Base-by-base conservation (phyloP, 345 rosid genomes). In the Lepidium didymum region DNA sequence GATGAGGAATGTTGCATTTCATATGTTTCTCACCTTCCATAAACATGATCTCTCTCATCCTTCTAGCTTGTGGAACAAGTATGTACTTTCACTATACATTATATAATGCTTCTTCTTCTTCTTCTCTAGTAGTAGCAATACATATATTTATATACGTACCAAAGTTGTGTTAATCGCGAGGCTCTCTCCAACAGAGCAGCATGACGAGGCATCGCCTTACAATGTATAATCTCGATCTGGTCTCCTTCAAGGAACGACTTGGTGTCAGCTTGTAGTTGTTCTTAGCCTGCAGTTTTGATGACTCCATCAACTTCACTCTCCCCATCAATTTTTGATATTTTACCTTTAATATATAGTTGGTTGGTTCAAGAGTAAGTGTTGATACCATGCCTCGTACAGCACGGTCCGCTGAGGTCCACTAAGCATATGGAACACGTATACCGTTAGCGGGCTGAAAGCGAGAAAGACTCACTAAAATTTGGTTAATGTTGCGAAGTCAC, bases 141-240 rank as follows among this genome's bases (percentile, higher is more conserved):
- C 21, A 19, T 19, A 19, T n/a, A n/a, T n/a, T n/a, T n/a, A n/a
- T n/a, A n/a, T 25, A 34, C 60, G 11, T 62, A 62, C 16, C 55
- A 45, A 44, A 31, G 40, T 8, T 10, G 60, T 52, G 2, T 65
- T 52, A 49, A 56, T 81, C 86, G 64, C 84, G 76, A 65, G 81
- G 63, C 69, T 85, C 81, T 82, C 71, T 83, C 92, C 92, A 90
- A 74, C 95, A 87, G 53, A 86, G 80, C 76, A 83, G 88, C 89
- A 86, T 86, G 53, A 62, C 64, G 14, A 87, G 67, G 27, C 96
- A 90, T 4, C 81, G 83, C 37, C 81, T 77, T 5, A 90, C 77
- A 66, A 87, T 81, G 75, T 86, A 87, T 23, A 86, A 29, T 75
- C 85, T 84, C 19, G 88, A 79, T 70, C 81, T 82, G 63, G 84